Evolutionary conservation across 768 basidiomycete species (phyloP).

Genomic region (Sporobolomyces pararoseus): DNA sequence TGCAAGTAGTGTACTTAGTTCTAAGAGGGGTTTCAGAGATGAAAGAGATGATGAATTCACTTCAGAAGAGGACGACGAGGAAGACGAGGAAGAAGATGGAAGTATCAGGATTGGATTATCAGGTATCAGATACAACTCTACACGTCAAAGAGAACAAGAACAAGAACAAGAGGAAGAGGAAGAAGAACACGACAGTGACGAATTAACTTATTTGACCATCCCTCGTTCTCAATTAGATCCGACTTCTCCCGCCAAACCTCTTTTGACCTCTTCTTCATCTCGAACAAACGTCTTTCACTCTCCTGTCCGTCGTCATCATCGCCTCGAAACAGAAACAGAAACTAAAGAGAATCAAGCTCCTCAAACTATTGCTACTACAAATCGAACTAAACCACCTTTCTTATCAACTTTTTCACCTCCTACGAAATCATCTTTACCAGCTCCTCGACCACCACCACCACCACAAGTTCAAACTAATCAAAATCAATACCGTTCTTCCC

Average conservation of each 20-base stretch:
- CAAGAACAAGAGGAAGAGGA: constrained; percentile 4
- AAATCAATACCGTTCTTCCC: not conserved
- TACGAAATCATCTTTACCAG: not conserved
- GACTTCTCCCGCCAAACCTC: not conserved
- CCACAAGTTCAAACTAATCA: too few relatives aligned
- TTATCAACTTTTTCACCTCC: constrained; percentile 2
- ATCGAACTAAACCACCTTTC: constrained; percentile 1
- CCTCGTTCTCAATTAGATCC: constrained; percentile 10
- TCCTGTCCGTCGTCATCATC: not conserved
- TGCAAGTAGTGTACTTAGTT: not conserved
- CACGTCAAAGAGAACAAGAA: too few relatives aligned
- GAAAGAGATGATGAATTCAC: not conserved
- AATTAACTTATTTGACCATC: constrained; percentile 30
- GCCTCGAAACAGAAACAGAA: not conserved
- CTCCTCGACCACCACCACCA: not conserved
- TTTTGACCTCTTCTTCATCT: not conserved
- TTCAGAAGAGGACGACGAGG: not conserved
- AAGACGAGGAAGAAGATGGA: constrained; percentile 18
- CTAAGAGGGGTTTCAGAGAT: not conserved
- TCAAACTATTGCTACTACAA: not conserved
- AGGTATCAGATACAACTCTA: not conserved
- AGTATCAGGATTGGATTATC: constrained; percentile 13
- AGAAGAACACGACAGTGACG: constrained; percentile 4
- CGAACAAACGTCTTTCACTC: not conserved
- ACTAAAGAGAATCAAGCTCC: not conserved